Evolutionary conservation across 2,329 filamentous ascomycete species (phyloP).

Genomic region (Fusarium anguioides): DNA sequence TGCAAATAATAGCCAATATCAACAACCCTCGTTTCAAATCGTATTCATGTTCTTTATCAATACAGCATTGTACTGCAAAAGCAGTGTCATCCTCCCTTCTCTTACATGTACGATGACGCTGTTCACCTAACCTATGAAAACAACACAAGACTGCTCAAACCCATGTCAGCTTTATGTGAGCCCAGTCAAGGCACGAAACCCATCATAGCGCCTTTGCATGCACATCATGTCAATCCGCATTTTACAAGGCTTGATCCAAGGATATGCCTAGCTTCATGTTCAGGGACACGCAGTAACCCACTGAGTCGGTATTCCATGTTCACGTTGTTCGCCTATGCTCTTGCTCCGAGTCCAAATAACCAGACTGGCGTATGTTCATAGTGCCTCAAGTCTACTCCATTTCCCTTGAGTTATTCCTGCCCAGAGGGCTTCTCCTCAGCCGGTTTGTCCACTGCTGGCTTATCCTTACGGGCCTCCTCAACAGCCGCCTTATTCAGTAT

Average conservation of each 20-base stretch:
- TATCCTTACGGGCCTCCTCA: conserved; percentile 33
- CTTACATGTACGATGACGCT: conserved; percentile 13
- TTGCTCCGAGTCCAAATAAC: conserved; percentile 13
- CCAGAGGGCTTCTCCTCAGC: conserved; percentile 9
- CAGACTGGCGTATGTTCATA: conserved; percentile 6
- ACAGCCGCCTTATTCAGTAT: conserved; percentile 33
- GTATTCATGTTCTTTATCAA: conserved; percentile 27
- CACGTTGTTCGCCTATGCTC: conserved; percentile 5
- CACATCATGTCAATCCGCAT: conserved; percentile 5
- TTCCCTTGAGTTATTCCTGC: conserved; percentile 11
- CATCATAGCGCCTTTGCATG: conserved; percentile 2
- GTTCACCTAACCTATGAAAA: conserved; percentile 1
- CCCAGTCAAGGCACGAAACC: conserved; percentile 2
- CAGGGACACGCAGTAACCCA: neutral
- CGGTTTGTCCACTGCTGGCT: conserved; percentile 21
- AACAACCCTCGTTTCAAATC: neutral
- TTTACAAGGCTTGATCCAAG: conserved; percentile 2
- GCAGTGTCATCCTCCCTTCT: neutral
- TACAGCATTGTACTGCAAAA: conserved; percentile 4
- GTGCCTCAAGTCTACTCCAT: conserved; percentile 9
- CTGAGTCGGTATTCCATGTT: conserved; percentile 8
- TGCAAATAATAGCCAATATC: neutral
- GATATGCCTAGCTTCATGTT: conserved; percentile 1
- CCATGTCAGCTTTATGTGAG: neutral
- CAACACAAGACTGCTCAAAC: neutral